phyloP scores from a whole-genome alignment of 169 alveolate genomes.

The Babesia ovata region DNA sequence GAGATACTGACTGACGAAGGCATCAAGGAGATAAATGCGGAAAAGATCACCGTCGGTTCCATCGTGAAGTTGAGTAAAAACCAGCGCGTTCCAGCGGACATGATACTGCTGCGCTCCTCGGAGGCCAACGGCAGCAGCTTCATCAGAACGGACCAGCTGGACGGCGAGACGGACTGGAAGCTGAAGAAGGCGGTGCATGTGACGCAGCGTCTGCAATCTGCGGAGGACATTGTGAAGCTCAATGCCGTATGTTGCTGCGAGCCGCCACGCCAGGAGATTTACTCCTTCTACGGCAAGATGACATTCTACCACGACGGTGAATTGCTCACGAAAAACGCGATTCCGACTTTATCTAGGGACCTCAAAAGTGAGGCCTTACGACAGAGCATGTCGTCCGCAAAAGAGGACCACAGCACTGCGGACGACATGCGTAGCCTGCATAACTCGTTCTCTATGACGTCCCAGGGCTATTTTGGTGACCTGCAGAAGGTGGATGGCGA shows the following conservation, averaged over 20 bases:
- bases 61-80: constrained; percentile 85
- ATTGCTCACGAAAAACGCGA: background rate
- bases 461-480: background rate
- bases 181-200: constrained; percentile 89
- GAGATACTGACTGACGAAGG: constrained; percentile 72
- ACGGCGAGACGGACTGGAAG: constrained; percentile 99
- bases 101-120: constrained; percentile 84
- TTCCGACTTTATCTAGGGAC: background rate
- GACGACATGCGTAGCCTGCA: background rate
- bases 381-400: background rate
- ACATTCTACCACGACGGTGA: constrained; percentile 67
- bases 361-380: background rate
- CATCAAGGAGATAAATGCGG: constrained; percentile 80
- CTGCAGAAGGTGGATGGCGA: too few species aligned
- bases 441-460: background rate
- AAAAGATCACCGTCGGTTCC: constrained; percentile 90
- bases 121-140: constrained; percentile 76
- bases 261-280: constrained; percentile 87
- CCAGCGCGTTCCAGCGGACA: constrained; percentile 97
- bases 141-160: constrained; percentile 98
- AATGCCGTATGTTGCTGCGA: constrained; percentile 78
- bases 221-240: constrained; percentile 73
- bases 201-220: constrained; percentile 79
- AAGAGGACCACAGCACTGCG: background rate
- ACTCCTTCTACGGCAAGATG: constrained; percentile 85